A percentile compares a stretch with the other conserved stretches of the same genome.
phyloP scores from a whole-genome alignment of 1,139 yeast species.

The Sugiyamaella xylanicola region DNA sequence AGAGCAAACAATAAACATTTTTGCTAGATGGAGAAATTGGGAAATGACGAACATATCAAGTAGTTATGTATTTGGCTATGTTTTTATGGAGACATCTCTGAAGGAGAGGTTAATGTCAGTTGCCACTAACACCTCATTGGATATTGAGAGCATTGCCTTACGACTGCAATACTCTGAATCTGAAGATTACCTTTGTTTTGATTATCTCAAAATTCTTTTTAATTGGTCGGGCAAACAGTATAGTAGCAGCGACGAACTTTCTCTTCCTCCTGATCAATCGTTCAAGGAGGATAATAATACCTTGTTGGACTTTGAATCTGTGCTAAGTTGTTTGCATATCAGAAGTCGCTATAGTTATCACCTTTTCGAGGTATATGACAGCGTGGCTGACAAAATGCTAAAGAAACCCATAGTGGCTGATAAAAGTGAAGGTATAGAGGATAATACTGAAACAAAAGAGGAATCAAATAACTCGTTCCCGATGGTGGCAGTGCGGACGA shows the following conservation, averaged over 20 bases:
- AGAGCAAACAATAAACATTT: conserved; percentile 57
- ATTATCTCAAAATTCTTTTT: conserved; percentile 36
- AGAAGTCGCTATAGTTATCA: conserved; percentile 31
- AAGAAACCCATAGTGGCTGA: background rate
- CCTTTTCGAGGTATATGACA: conserved; percentile 27
- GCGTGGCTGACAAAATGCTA: conserved; percentile 13
- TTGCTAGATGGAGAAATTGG: conserved; percentile 91
- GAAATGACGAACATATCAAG: conserved; percentile 65
- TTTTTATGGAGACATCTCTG: conserved; percentile 33
- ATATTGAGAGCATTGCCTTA: conserved; percentile 39
- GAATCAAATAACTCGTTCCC: no score
- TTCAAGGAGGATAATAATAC: conserved; percentile 7
- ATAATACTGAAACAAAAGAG: no score
- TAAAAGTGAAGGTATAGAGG: background rate
- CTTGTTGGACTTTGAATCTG: conserved; percentile 28
- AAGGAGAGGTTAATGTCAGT: conserved; percentile 37
- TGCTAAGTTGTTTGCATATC: conserved; percentile 30
- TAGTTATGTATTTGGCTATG: conserved; percentile 45
- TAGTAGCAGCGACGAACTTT: conserved; percentile 5
- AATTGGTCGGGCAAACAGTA: conserved; percentile 27
- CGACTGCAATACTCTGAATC: conserved; percentile 36
- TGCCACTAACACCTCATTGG: conserved; percentile 33
- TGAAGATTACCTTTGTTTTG: conserved; percentile 42
- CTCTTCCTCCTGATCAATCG: conserved; percentile 2
- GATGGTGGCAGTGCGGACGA: conserved; percentile 20